Conservation (phyloP, 768 basidiomycete species). For the Hygrocybe punicea region DNA sequence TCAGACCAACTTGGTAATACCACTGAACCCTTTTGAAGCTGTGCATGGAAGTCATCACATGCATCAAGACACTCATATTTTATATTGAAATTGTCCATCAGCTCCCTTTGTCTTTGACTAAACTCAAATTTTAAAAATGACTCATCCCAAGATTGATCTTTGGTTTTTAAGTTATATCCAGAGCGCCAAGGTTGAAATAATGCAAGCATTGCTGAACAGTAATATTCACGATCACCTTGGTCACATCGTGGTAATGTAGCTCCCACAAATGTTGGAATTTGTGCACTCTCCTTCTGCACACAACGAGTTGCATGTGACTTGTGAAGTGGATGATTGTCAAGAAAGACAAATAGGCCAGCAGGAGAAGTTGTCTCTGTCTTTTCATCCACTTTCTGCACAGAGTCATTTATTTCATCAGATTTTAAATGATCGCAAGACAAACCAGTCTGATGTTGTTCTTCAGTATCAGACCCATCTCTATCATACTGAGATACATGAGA, state of each 20-base stretch:
- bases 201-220: conserved; percentile 31
- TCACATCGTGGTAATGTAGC: conserved; percentile 30
- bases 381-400: background rate
- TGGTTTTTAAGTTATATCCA: conserved; percentile 22
- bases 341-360: conserved; percentile 21
- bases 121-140: conserved; percentile 20
- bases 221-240: conserved; percentile 29
- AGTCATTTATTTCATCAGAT: background rate
- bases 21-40: background rate
- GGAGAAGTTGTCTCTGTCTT: conserved; percentile 25
- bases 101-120: conserved; percentile 4
- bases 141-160: conserved; percentile 23
- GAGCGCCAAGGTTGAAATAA: conserved; percentile 32
- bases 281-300: background rate
- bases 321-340: conserved; percentile 8
- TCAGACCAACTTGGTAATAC: too few relatives aligned
- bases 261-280: conserved; percentile 31
- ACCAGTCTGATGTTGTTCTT: background rate
- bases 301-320: background rate
- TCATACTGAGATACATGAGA: conserved; percentile 4
- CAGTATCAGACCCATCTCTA: too few relatives aligned
- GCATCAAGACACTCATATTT: conserved; percentile 38
- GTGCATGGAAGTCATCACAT: background rate
- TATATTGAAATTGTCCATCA: conserved; percentile 33
- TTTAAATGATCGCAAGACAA: background rate